Percentiles rank a stretch among this genome's conserved stretches.
Conservation (phyloP, 164 flowering plant species). For the Umbilicus rupestris region DNA sequence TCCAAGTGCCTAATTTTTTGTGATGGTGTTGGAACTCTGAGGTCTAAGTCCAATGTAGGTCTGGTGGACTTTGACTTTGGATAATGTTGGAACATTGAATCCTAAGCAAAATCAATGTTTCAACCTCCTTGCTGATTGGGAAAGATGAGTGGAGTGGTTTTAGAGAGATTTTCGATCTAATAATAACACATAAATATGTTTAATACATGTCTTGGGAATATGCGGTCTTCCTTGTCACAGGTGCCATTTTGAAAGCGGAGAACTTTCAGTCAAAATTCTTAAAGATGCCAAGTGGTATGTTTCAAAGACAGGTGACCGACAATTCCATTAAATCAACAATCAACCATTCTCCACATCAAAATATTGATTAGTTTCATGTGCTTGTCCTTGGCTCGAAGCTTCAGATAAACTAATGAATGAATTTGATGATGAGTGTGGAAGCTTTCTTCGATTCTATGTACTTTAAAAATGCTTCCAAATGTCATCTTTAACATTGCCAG, state of each 20-base stretch:
- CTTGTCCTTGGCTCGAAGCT: background rate
- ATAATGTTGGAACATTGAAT: no score
- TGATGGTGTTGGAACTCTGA: background rate
- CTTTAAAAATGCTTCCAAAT: background rate
- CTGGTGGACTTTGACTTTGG: no score
- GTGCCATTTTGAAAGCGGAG: background rate
- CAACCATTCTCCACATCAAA: background rate
- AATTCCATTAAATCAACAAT: background rate
- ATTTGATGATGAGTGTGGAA: no score
- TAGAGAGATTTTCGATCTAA: no score
- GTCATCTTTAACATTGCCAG: background rate
- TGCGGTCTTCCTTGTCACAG: background rate
- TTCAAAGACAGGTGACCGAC: background rate
- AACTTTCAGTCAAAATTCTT: background rate
- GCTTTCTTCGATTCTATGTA: background rate
- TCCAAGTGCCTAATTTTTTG: background rate
- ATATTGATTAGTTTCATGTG: background rate
- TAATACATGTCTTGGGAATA: no score
- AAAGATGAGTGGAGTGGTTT: no score
- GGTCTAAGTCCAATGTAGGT: no score
- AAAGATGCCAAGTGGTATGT: background rate
- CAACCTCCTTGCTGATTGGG: no score
- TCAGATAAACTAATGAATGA: background rate
- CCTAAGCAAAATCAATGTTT: no score
- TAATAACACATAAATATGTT: no score